Conservation (phyloP, 345 rosid genomes). For the Crucihimalaya himalaica region DNA sequence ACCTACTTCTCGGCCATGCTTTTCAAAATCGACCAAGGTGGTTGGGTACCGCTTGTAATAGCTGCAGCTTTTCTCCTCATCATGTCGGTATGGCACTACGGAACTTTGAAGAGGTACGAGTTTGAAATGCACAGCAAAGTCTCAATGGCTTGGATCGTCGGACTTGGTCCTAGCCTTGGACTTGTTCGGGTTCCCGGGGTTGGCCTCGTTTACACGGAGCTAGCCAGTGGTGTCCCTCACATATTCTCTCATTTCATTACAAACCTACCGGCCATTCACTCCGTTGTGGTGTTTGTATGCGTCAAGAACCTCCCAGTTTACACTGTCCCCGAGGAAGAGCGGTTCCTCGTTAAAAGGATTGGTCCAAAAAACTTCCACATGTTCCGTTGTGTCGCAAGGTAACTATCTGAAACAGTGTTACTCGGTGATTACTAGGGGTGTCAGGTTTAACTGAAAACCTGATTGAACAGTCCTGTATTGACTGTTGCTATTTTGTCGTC, state of each 20-base stretch:
- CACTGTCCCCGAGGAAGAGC: constrained; percentile 79
- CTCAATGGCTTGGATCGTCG: constrained; percentile 55
- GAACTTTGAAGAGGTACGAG: constrained; percentile 78
- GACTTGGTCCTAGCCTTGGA: constrained; percentile 59
- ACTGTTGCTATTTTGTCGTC: neutral
- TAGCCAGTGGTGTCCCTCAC: constrained; percentile 79
- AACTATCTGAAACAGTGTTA: constrained; percentile 5
- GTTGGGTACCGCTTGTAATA: constrained; percentile 92
- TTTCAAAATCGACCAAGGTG: constrained; percentile 74
- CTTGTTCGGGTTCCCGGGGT: constrained; percentile 78
- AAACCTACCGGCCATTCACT: constrained; percentile 81
- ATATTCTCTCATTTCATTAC: constrained; percentile 75
- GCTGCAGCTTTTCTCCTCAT: constrained; percentile 71
- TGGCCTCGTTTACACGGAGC: constrained; percentile 85
- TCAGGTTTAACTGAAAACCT: neutral
- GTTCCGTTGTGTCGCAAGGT: constrained; percentile 73
- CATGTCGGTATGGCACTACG: constrained; percentile 91
- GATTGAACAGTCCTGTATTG: neutral
- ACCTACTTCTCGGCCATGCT: constrained; percentile 78
- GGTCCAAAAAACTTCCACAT: constrained; percentile 81
- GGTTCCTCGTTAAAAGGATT: constrained; percentile 73
- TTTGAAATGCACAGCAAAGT: constrained; percentile 71
- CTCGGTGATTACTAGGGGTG: neutral
- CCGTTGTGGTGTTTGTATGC: constrained; percentile 71
- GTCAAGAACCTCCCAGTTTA: constrained; percentile 78